Evolutionary conservation across 495 filamentous ascomycete genomes (phyloP).

Genomic region (Sphaerosporella brunnea): DNA sequence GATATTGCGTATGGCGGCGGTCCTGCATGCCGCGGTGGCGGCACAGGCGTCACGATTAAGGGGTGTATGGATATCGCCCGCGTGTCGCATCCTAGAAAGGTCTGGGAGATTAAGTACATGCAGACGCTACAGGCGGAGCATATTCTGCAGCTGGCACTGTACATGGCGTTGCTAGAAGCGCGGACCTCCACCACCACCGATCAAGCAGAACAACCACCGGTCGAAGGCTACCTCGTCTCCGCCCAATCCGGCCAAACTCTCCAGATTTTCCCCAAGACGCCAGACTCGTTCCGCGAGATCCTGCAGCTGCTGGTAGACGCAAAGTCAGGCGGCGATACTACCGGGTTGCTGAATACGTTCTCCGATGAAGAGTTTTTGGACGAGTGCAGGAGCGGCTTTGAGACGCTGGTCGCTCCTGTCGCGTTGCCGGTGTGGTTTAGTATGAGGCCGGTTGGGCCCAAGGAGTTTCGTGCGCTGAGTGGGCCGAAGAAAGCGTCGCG

Average conservation of each 20-base stretch:
- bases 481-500: too few relatives aligned
- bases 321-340: too few relatives aligned
- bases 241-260: background rate
- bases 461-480: too few relatives aligned
- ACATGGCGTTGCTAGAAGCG: background rate
- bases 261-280: background rate
- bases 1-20: background rate
- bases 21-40: background rate
- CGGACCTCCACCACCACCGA: background rate
- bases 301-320: background rate
- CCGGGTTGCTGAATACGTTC: too few relatives aligned
- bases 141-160: slow-evolving; percentile 5
- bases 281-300: background rate
- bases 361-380: too few relatives aligned
- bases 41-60: background rate
- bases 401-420: too few relatives aligned
- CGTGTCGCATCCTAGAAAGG: background rate
- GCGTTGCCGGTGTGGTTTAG: too few relatives aligned
- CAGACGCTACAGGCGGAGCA: background rate
- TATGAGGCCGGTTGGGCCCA: too few relatives aligned
- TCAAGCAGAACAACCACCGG: too few relatives aligned
- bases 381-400: too few relatives aligned
- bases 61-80: background rate
- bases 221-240: background rate
- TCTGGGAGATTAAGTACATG: slow-evolving; percentile 8